These are phyloP conservation scores for Sphagnurus paluster DNA, from an alignment of 1,284 basidiomycete species.

Conservation along the genomic window DNA sequence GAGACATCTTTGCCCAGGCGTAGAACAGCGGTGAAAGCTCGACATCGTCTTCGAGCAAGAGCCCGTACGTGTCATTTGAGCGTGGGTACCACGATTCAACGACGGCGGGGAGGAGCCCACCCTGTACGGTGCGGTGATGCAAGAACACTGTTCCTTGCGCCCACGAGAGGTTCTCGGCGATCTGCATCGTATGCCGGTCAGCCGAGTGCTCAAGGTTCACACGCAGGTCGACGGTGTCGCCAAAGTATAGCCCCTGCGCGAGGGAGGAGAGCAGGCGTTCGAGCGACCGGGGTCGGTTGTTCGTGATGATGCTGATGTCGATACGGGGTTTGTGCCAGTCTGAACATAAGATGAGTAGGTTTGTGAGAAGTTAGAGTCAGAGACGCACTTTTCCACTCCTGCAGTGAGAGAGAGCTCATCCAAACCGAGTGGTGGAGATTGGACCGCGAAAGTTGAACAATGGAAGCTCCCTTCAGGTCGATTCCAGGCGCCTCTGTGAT, in stretches of 20 bases:
- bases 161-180: constrained; percentile 60
- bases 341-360: constrained; percentile 28
- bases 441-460: constrained; percentile 49
- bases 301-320: constrained; percentile 74
- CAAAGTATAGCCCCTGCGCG: constrained; percentile 60
- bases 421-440: constrained; percentile 61
- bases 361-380: background rate
- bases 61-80: constrained; percentile 70
- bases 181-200: constrained; percentile 56
- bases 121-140: constrained; percentile 72
- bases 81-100: constrained; percentile 86
- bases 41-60: constrained; percentile 82
- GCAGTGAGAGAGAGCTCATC: constrained; percentile 58
- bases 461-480: constrained; percentile 22
- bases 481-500: constrained; percentile 5
- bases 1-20: constrained; percentile 76
- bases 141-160: constrained; percentile 54
- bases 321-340: constrained; percentile 74
- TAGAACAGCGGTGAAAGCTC: constrained; percentile 83
- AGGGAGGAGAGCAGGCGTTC: constrained; percentile 65
- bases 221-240: constrained; percentile 60
- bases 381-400: constrained; percentile 56
- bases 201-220: constrained; percentile 77
- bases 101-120: constrained; percentile 76
- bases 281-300: constrained; percentile 73